Evolutionary conservation across 768 basidiomycete genomes (phyloP), one percentile per base, ranked within the genome.

Genomic region (Podaxis sp.): DNA sequence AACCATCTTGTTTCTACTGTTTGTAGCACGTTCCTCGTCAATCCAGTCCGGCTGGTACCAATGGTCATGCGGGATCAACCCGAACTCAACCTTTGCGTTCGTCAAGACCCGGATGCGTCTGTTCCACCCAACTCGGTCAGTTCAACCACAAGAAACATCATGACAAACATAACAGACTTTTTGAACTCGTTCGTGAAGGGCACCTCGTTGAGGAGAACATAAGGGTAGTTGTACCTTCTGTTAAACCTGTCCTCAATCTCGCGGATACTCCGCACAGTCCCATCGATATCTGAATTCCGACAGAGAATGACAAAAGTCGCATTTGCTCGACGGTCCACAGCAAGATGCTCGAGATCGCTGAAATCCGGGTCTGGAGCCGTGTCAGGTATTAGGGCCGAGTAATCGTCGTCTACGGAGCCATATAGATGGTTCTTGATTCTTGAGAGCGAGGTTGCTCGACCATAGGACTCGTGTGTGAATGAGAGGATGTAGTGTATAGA

Each of bases 161-260:
- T 6, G 14, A 11, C 18, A 21, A 50, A 50, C 3, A 51, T 61
- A 5, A 68, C 82, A 58, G 66, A 88, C 84, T 73, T 73, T 68
- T 87, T 91, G 74, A 94, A 94, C 27, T 86, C 83, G 6, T 87
- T 85, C 21, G 84, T 79, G 69, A 95, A 95, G 1, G 80, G 79
- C 63, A 83, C 85, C 58, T 96, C 93, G 67, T 95, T 95, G 63
- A 96, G 77, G 72, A 96, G 85, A 36, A 92, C 87, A 73, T 90
- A 95, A 4, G 92, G 91, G 68, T 96, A 95, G 44, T 79, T 75
- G 63, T 84, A 88, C 65, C 82, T 81, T 55, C 79, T 78, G 73
- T 96, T 96, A 73, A 95, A 95, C 52, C 88, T 76, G 65, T 89
- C 86, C 75, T 96, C 94, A 64, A 93, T 76, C 72, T 87, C 82